A percentile compares a stretch with the other conserved stretches of the same genome.
These are phyloP conservation scores for Coemansia sp. DNA, from an alignment of 192 early-diverging fungal species.

Conservation along the genomic window DNA sequence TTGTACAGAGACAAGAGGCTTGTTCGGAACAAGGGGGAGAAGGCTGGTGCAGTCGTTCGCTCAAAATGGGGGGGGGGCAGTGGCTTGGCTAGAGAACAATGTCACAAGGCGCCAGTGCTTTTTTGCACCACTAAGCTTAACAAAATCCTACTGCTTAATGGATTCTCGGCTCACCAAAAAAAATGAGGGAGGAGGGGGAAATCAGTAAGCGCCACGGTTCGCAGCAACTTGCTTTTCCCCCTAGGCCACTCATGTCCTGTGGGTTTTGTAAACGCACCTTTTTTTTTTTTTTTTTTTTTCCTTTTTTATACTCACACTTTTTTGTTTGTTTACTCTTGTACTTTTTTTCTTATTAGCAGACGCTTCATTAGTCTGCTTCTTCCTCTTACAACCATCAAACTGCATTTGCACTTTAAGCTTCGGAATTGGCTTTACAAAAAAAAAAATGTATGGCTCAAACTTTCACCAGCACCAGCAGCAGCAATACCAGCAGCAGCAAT, in stretches of 20 bases:
- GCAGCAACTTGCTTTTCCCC: background rate
- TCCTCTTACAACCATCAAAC: background rate
- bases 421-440: background rate
- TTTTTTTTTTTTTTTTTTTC: background rate
- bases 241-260: background rate
- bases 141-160: background rate
- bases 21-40: background rate
- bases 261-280: background rate
- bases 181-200: background rate
- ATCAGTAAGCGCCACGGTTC: conserved; percentile 2
- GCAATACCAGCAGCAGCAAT: background rate
- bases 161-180: background rate
- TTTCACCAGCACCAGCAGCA: background rate
- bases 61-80: conserved; percentile 2
- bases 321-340: background rate
- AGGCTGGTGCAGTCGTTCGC: background rate
- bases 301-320: background rate
- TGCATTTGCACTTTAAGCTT: conserved; percentile 1
- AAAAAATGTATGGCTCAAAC: conserved; percentile 3
- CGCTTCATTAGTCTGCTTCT: conserved; percentile 12
- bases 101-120: background rate
- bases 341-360: background rate
- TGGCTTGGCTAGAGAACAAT: background rate
- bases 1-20: background rate
- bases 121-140: background rate